A percentile compares a stretch with the other conserved stretches of the same genome.
phyloP scores from a whole-genome alignment of 371 early-diverging fungal genomes.

The Lichtheimia ornata region DNA sequence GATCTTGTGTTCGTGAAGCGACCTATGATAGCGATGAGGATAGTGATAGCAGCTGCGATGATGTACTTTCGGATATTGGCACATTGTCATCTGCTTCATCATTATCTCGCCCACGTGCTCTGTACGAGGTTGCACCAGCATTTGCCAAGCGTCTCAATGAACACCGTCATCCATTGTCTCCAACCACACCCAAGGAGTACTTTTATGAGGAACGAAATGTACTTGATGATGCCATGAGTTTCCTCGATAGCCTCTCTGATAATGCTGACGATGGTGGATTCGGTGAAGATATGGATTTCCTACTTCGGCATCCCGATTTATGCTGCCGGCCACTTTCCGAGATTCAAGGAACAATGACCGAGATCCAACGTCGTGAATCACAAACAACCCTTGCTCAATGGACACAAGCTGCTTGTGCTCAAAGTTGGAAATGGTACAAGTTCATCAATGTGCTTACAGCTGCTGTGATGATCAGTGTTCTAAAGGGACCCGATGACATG shows the following conservation, averaged over 20 bases:
- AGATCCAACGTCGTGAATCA: conserved; percentile 19
- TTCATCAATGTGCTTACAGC: conserved; percentile 58
- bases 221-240: conserved; percentile 35
- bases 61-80: conserved; percentile 9
- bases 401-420: conserved; percentile 1
- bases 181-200: conserved; percentile 1
- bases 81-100: conserved; percentile 10
- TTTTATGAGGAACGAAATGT: conserved; percentile 21
- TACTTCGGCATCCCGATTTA: conserved; percentile 20
- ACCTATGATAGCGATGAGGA: background rate
- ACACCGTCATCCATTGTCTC: conserved; percentile 27
- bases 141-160: conserved; percentile 1
- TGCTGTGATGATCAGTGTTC: conserved; percentile 54
- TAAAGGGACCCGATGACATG: conserved; percentile 61
- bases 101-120: conserved; percentile 8
- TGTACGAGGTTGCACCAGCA: conserved; percentile 7
- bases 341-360: conserved; percentile 19
- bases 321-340: conserved; percentile 12
- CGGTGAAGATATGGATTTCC: conserved; percentile 17
- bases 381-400: conserved; percentile 3
- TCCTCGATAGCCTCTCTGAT: conserved; percentile 16
- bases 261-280: conserved; percentile 20
- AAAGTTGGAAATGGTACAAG: conserved; percentile 56
- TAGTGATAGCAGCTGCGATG: background rate
- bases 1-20: background rate